Evolutionary conservation across 148 eudicot genomes (phyloP).

Genomic region (Rhododendron ferrugineum): DNA sequence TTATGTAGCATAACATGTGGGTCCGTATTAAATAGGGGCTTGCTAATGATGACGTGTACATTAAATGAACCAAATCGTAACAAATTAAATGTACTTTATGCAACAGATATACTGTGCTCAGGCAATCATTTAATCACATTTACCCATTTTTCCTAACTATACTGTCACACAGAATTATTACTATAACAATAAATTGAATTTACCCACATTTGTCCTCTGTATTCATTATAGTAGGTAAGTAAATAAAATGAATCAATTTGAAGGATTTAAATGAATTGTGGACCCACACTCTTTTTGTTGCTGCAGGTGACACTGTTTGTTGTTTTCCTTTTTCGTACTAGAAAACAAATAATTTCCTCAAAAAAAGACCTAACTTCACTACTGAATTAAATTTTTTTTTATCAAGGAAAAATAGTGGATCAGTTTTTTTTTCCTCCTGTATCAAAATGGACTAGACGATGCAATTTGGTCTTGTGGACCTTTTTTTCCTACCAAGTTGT

Average conservation of each 20-base stretch:
- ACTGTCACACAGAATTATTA: not conserved
- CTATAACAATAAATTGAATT: not conserved
- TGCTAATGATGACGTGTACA: not conserved
- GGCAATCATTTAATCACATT: not conserved
- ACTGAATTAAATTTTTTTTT: no score
- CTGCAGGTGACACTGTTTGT: not conserved
- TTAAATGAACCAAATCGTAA: not conserved
- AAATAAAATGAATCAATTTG: not conserved
- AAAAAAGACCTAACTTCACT: no score
- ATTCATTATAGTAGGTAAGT: not conserved
- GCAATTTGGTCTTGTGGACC: no score
- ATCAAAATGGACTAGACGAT: no score
- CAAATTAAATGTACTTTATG: not conserved
- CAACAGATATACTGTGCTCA: not conserved
- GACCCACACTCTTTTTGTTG: not conserved
- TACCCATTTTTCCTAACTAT: not conserved
- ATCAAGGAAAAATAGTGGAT: no score
- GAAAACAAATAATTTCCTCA: not conserved
- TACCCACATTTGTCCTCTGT: not conserved
- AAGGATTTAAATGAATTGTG: not conserved
- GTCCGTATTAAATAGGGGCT: not conserved
- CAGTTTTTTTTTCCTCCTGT: no score
- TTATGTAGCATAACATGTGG: not conserved
- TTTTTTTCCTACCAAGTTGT: no score
- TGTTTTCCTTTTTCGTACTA: not conserved